A percentile compares a stretch with the other conserved stretches of the same genome.
phyloP scores from a whole-genome alignment of 345 rosid species.

The Gossypium herbaceum region DNA sequence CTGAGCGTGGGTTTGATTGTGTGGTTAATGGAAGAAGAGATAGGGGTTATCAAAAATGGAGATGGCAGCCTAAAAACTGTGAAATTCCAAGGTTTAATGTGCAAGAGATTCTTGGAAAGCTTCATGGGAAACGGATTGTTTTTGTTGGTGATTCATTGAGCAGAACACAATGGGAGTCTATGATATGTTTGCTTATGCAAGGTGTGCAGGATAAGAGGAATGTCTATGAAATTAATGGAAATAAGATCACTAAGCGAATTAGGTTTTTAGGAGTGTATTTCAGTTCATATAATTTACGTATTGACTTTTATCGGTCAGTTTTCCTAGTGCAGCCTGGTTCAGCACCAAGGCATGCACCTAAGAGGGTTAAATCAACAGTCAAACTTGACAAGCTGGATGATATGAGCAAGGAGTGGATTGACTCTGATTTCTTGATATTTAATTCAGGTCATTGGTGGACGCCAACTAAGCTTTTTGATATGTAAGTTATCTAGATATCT shows the following conservation, averaged over 20 bases:
- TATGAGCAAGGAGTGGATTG: conserved; percentile 65
- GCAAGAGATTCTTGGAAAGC: conserved; percentile 36
- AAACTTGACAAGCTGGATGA: conserved; percentile 54
- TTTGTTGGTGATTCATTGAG: conserved; percentile 72
- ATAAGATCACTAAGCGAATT: conserved; percentile 47
- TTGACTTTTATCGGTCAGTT: conserved; percentile 70
- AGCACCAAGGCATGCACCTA: conserved; percentile 48
- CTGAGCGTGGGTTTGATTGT: conserved; percentile 61
- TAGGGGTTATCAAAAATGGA: conserved; percentile 48
- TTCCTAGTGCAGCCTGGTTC: conserved; percentile 56
- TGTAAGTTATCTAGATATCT: conserved; percentile 39
- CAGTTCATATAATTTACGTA: conserved; percentile 38
- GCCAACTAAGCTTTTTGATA: conserved; percentile 58
- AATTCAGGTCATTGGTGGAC: conserved; percentile 87
- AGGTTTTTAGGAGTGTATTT: conserved; percentile 53
- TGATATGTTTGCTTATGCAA: conserved; percentile 64
- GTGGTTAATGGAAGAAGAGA: conserved; percentile 64
- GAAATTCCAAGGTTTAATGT: conserved; percentile 52
- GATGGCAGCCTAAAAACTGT: conserved; percentile 69
- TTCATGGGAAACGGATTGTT: conserved; percentile 58
- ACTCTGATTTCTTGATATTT: conserved; percentile 58
- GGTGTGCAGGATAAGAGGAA: conserved; percentile 61
- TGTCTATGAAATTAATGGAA: conserved; percentile 59
- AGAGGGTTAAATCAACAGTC: conserved; percentile 56
- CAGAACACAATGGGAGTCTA: conserved; percentile 77